Evolutionary conservation across 129 eudicot species (phyloP), one percentile per base, ranked within the genome.

Genomic region (Ambrosia artemisiifolia): DNA sequence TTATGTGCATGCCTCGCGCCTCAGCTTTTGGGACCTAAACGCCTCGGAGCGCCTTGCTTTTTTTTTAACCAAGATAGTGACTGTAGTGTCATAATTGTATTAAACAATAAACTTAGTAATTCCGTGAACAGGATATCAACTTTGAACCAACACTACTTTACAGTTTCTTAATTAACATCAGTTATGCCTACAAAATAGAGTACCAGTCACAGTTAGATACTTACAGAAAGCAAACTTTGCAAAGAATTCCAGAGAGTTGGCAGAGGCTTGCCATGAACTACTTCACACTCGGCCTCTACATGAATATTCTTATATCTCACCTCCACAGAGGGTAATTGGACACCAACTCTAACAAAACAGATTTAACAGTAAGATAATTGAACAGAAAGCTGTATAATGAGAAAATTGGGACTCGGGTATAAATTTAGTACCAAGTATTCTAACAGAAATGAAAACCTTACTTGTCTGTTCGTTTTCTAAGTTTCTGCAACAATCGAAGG

Each of bases 201-300:
- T 24, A 24, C 0, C 28, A 24, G 28, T 24, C 28, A 24, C 0
- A 24, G 28, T 24, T 28, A 14, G 64, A 68, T 24, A 69, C 83
- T 81, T 71, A 84, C 93, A 16, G 64, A 64, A 11, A 77, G 12
- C 63, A 70, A 14, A 77, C 85, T 68, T 46, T 64, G 79, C 11
- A 86, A 32, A 9, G 86, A 78, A 56, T 86, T 86, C 88, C 86
- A 83, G 0, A 83, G 88, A 48, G 92, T 83, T 3, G 92, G 92
- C 14, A 86, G 86, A 18, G 92, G 86, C 88, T 86, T 86, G 17
- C 92, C 92, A 35, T 75, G 46, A 60, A 86, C 88, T 18, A 86
- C 86, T 65, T 83, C 74, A 55, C 86, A 86, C 82, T 83, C 77
- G 2, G 82, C 86, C 59, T 84, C 86, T 16, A 87, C 77, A 13